Evolutionary conservation across 2,329 filamentous ascomycete genomes (phyloP), one percentile per base, ranked within the genome.

Genomic region (Fusarium euwallaceae): DNA sequence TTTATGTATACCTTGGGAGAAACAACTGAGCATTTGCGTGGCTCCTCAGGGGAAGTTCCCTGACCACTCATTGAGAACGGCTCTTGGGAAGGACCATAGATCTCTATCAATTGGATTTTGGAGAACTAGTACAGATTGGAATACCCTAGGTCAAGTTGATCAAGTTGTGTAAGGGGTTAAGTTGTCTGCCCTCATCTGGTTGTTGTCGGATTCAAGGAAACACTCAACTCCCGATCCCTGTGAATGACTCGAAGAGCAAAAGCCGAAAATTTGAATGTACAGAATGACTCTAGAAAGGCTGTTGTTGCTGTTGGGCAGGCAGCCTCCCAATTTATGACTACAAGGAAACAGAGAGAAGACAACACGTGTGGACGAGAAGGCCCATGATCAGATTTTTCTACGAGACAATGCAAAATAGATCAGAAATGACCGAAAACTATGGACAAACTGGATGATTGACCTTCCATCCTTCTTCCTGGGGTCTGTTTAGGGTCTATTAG

Each of bases 141-240:
- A 3, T n/a, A 1, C 2, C 9, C 4, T 27, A 1, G 20, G 12
- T 24, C 4, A 27, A 27, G 4, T n/a, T n/a, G n/a, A n/a, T n/a
- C n/a, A n/a, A n/a, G n/a, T n/a, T n/a, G n/a, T n/a, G n/a, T n/a
- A n/a, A n/a, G n/a, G n/a, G n/a, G n/a, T n/a, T 2, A 10, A 29
- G 27, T 29, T 29, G 27, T 29, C 27, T 9, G 27, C 27, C 27
- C 27, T 29, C 27, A 29, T 29, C 27, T 29, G 27, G 27, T 29
- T 29, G 27, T 29, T 24, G 22, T 51, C 16, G 10, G 9, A 6
- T 6, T n/a, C 9, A 7, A 51, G 45, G 24, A 29, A 7, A 51
- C 24, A 17, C 16, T 29, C 24, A 12, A n/a, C 24, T 17, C 5
- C 16, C 16, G 27, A 27, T 4, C 24, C 9, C 24, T 9, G 5